phyloP scores from a whole-genome alignment of 768 basidiomycete genomes.

The Lactarius pseudohatsudake region DNA sequence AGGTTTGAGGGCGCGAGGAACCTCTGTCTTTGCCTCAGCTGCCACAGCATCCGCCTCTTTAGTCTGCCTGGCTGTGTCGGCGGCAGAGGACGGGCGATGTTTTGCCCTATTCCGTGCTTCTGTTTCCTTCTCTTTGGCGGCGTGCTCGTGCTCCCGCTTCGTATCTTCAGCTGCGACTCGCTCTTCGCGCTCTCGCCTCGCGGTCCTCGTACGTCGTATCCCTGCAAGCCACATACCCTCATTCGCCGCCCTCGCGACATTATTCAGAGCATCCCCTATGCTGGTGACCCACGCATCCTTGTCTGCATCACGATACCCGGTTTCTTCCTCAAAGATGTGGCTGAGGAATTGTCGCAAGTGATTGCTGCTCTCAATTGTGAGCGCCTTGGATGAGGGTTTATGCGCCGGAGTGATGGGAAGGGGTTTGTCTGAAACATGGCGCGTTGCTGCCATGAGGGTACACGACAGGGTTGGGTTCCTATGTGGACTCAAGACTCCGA shows the following conservation, averaged over 20 bases:
- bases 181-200: slow-evolving; percentile 10
- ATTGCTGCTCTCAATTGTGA: slow-evolving; percentile 20
- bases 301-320: slow-evolving; percentile 17
- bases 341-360: slow-evolving; percentile 20
- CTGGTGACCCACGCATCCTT: slow-evolving; percentile 17
- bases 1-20: slow-evolving; percentile 1
- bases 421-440: slow-evolving; percentile 9
- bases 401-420: background rate
- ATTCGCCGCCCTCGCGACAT: slow-evolving; percentile 17
- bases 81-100: background rate
- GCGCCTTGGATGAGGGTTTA: background rate
- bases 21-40: slow-evolving; percentile 12
- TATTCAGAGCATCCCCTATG: slow-evolving; percentile 21
- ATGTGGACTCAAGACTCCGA: background rate
- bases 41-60: slow-evolving; percentile 8
- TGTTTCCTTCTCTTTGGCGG: slow-evolving; percentile 20
- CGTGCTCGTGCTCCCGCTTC: slow-evolving; percentile 21
- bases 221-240: slow-evolving; percentile 23
- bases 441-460: slow-evolving; percentile 16
- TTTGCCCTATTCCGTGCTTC: slow-evolving; percentile 14
- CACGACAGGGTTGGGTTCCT: background rate
- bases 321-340: slow-evolving; percentile 23
- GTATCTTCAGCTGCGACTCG: background rate
- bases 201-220: slow-evolving; percentile 17
- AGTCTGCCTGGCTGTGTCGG: slow-evolving; percentile 10